phyloP scores from a whole-genome alignment of 2,329 filamentous ascomycete species.

The Aspergillus hortae region DNA sequence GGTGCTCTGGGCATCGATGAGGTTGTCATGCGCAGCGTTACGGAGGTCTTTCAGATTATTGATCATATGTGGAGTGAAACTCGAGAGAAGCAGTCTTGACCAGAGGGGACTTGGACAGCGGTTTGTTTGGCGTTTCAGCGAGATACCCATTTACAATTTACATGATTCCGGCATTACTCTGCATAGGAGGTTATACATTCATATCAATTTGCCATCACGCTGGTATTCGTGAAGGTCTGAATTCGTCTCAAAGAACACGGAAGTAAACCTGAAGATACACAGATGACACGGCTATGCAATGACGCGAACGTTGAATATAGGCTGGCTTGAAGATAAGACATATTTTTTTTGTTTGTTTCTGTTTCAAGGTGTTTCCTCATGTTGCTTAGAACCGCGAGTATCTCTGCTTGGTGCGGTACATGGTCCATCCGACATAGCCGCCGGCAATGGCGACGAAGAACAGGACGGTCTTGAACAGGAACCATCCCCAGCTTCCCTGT shows the following conservation, averaged over 20 bases:
- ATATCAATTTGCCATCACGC: not conserved
- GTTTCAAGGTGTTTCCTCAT: not conserved
- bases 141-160: not conserved
- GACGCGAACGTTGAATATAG: slow-evolving; percentile 13
- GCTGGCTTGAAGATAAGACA: not conserved
- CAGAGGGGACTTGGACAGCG: not conserved
- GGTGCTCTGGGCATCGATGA: slow-evolving; percentile 67
- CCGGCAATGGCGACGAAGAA: slow-evolving; percentile 68
- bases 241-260: slow-evolving; percentile 10
- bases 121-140: not conserved
- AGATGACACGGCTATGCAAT: slow-evolving; percentile 19
- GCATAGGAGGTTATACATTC: not conserved
- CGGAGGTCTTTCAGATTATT: slow-evolving; percentile 85
- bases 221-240: slow-evolving; percentile 8
- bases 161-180: not conserved
- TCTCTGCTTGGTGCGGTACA: slow-evolving; percentile 65
- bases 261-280: slow-evolving; percentile 10
- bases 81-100: slow-evolving; percentile 29
- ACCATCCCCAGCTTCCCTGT: slow-evolving; percentile 61
- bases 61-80: slow-evolving; percentile 74
- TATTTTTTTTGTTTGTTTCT: slow-evolving; percentile 5
- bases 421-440: slow-evolving; percentile 80
- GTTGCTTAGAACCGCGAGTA: slow-evolving; percentile 32
- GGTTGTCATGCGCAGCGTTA: slow-evolving; percentile 72
- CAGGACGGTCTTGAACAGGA: slow-evolving; percentile 77